A percentile compares a stretch with the other conserved stretches of the same genome.
Conservation (phyloP, 2,329 filamentous ascomycete genomes). For the Gnomoniopsis smithogilvyi region DNA sequence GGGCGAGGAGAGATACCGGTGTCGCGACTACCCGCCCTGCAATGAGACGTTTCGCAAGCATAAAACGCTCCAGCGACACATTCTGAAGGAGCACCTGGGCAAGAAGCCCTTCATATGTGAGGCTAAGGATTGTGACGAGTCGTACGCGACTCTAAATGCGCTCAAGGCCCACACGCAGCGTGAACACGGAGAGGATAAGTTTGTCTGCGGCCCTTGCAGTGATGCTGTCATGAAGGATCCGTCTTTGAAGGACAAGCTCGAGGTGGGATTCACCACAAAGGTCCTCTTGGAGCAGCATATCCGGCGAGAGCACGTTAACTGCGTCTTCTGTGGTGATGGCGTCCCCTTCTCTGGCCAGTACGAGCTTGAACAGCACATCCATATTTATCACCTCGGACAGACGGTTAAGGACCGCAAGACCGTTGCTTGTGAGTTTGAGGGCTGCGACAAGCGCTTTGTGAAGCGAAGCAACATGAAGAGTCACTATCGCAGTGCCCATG, state of each 20-base stretch:
- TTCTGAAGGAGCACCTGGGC: slow-evolving; percentile 71
- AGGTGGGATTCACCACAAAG: slow-evolving; percentile 68
- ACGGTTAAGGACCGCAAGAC: slow-evolving; percentile 61
- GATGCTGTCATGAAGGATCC: slow-evolving; percentile 30
- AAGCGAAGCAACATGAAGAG: slow-evolving; percentile 78
- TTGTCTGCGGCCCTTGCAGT: slow-evolving; percentile 74
- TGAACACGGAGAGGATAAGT: slow-evolving; percentile 66
- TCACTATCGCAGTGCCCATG: slow-evolving; percentile 75
- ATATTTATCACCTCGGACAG: slow-evolving; percentile 68
- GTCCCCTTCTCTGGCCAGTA: slow-evolving; percentile 63
- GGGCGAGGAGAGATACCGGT: slow-evolving; percentile 71
- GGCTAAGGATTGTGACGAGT: slow-evolving; percentile 57
- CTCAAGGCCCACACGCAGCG: slow-evolving; percentile 69
- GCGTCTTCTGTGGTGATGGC: slow-evolving; percentile 62
- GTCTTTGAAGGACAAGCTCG: background rate
- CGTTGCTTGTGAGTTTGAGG: slow-evolving; percentile 62
- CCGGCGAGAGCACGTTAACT: slow-evolving; percentile 69
- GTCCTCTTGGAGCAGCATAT: slow-evolving; percentile 71
- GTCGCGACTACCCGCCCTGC: slow-evolving; percentile 67
- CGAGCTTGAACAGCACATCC: slow-evolving; percentile 73
- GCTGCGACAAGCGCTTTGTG: slow-evolving; percentile 75
- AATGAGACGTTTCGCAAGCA: slow-evolving; percentile 81
- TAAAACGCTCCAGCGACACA: slow-evolving; percentile 79
- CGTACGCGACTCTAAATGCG: slow-evolving; percentile 70
- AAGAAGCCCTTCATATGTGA: slow-evolving; percentile 70